Base-by-base conservation (phyloP, 768 basidiomycete species). In the Lepiota brunneoincarnata region DNA sequence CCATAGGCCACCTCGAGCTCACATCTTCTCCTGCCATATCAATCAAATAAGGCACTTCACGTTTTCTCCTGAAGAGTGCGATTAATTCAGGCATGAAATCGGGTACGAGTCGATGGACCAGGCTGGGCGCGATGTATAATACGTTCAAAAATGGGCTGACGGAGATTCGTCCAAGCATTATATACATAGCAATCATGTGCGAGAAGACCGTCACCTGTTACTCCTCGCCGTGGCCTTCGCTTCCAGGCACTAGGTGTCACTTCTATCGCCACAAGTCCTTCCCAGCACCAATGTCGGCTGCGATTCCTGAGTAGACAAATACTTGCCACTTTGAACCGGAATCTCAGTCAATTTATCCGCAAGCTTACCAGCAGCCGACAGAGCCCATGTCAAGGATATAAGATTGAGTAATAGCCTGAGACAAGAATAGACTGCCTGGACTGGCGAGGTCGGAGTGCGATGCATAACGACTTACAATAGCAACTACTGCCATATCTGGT, bases 401-500 rank as follows among this genome's bases (percentile, higher is more conserved):
- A 31, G 7, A 31, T 31, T 31, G 42, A 52, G 42, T 52, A 50
- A 38, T 21, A 21, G 39, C 37, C 52, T 40, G 38, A 41, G 40
- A 6, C 28, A 28, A 28, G 38, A 53, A 46, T 34, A 23, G 35
- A 21, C n/a, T 12, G 42, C 4, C 43, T 44, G 37, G 21, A 45
- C 38, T 31, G 31, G 31, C 7, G 31, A 31, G 31, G 31, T 31
- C 31, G 17, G 17, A n/a, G 37, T 7, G 23, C 18, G 17, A 28
- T 28, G 23, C 38, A 14, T 14, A 40, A 31, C 15, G 38, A 41
- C 53, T 18, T 21, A 47, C 41, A 47, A 39, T 37, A 52, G 51
- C 42, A 52, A 43, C 23, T 23, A 52, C 14, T 47, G 23, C 53
- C 53, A 47, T 54, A 54, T 54, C 45, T 26, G 38, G 53, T 38